Evolutionary conservation across 2,329 filamentous ascomycete species (phyloP).

Genomic region (Arthroderma sp.): DNA sequence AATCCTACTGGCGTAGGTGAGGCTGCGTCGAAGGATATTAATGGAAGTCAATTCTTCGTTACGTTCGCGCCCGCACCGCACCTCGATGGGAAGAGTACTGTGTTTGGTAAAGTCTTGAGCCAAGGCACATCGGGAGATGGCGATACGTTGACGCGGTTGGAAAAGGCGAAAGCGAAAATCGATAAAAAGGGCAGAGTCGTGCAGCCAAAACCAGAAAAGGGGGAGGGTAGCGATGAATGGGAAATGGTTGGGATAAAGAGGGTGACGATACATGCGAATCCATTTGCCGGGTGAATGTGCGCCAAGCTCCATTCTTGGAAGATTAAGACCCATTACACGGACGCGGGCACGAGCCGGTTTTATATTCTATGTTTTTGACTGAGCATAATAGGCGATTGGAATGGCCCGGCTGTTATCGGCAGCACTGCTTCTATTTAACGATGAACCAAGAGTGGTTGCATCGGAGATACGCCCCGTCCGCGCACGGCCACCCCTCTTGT

Average conservation of each 20-base stretch:
- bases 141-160: slow-evolving; percentile 36
- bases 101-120: slow-evolving; percentile 49
- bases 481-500: background rate
- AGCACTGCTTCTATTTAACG: too few species aligned
- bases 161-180: slow-evolving; percentile 46
- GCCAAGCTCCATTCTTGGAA: too few species aligned
- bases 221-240: slow-evolving; percentile 20
- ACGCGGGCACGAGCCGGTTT: too few species aligned
- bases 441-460: too few species aligned
- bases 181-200: slow-evolving; percentile 50
- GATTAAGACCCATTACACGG: too few species aligned
- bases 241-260: slow-evolving; percentile 42
- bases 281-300: slow-evolving; percentile 40
- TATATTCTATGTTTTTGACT: too few species aligned
- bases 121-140: slow-evolving; percentile 31
- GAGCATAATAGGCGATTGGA: too few species aligned
- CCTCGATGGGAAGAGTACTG: slow-evolving; percentile 53
- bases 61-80: slow-evolving; percentile 49
- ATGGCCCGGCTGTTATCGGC: too few species aligned
- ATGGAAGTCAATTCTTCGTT: slow-evolving; percentile 53
- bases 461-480: background rate
- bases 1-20: slow-evolving; percentile 28
- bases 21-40: slow-evolving; percentile 22
- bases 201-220: slow-evolving; percentile 24
- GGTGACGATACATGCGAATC: slow-evolving; percentile 52